Percentiles rank a stretch among this genome's conserved stretches.
Evolutionary conservation across 2,329 filamentous ascomycete genomes (phyloP).

Genomic region (Xylariales sp.): DNA sequence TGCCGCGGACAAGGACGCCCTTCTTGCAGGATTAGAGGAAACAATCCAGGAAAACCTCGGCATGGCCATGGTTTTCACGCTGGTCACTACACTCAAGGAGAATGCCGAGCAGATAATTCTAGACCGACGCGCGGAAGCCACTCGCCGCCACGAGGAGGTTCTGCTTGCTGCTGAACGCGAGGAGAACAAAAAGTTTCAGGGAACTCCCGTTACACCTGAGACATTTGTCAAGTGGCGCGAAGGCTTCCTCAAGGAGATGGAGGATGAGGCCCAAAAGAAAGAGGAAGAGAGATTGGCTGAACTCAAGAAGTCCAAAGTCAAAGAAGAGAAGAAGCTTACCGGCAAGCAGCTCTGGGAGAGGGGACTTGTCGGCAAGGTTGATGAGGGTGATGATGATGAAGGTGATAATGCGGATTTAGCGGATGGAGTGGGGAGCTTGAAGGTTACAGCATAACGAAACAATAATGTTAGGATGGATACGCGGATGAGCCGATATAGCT

Average conservation of each 20-base stretch:
- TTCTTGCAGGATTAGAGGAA: slow-evolving; percentile 67
- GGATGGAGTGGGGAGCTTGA: slow-evolving; percentile 66
- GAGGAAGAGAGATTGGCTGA: slow-evolving; percentile 80
- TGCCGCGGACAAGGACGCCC: slow-evolving; percentile 68
- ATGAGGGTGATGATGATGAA: slow-evolving; percentile 56
- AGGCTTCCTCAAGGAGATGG: slow-evolving; percentile 74
- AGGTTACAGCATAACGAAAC: slow-evolving; percentile 54
- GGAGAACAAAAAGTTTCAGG: slow-evolving; percentile 96
- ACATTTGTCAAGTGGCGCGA: slow-evolving; percentile 81
- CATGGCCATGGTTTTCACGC: slow-evolving; percentile 95
- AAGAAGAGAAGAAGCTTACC: slow-evolving; percentile 68
- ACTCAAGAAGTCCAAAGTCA: slow-evolving; percentile 71
- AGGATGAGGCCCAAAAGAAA: slow-evolving; percentile 61
- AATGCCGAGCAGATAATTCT: slow-evolving; percentile 79
- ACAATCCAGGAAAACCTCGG: slow-evolving; percentile 89
- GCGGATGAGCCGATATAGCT: neutral
- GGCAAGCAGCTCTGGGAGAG: slow-evolving; percentile 76
- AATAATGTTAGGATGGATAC: neutral
- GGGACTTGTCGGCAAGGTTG: slow-evolving; percentile 63
- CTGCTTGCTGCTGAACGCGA: slow-evolving; percentile 67
- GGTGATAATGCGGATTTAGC: slow-evolving; percentile 48
- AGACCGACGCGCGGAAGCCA: slow-evolving; percentile 64
- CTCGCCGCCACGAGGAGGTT: slow-evolving; percentile 52
- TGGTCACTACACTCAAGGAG: slow-evolving; percentile 85
- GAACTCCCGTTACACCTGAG: slow-evolving; percentile 81